Conservation (phyloP, 192 early-diverging fungal species). For the Funneliformis geosporum region DNA sequence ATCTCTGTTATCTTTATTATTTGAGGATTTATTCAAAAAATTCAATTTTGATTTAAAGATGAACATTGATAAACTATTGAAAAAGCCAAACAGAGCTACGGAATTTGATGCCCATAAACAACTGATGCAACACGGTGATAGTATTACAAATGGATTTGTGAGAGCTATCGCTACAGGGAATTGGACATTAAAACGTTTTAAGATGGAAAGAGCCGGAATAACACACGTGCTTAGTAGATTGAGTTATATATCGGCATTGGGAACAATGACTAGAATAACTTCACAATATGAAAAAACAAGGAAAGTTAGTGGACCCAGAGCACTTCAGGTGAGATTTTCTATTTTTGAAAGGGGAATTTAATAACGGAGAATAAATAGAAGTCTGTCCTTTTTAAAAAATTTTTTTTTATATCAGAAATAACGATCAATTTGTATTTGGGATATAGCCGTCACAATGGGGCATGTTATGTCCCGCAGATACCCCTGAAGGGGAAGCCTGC, state of each 20-base stretch:
- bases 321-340: conserved; percentile 64
- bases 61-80: conserved; percentile 88
- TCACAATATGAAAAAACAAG: conserved; percentile 98
- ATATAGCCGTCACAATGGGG: conserved; percentile 90
- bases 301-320: conserved; percentile 96
- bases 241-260: conserved; percentile 91
- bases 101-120: conserved; percentile 88
- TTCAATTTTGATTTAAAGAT: conserved; percentile 87
- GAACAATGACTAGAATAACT: conserved; percentile 97
- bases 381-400: background rate
- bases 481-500: conserved; percentile 98
- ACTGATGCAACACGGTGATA: conserved; percentile 68
- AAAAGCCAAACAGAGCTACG: conserved; percentile 81
- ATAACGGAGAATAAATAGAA: too few species aligned
- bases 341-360: background rate
- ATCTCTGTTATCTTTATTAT: conserved; percentile 88
- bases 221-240: conserved; percentile 94
- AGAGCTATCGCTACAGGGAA: conserved; percentile 96
- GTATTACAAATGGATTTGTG: conserved; percentile 90
- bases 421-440: conserved; percentile 4
- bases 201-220: conserved; percentile 97
- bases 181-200: conserved; percentile 98
- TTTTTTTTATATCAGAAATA: background rate
- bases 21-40: conserved; percentile 97
- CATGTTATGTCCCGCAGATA: conserved; percentile 96